Base-by-base conservation (phyloP, 2,329 filamentous ascomycete species). In the Orbilia javanica region DNA sequence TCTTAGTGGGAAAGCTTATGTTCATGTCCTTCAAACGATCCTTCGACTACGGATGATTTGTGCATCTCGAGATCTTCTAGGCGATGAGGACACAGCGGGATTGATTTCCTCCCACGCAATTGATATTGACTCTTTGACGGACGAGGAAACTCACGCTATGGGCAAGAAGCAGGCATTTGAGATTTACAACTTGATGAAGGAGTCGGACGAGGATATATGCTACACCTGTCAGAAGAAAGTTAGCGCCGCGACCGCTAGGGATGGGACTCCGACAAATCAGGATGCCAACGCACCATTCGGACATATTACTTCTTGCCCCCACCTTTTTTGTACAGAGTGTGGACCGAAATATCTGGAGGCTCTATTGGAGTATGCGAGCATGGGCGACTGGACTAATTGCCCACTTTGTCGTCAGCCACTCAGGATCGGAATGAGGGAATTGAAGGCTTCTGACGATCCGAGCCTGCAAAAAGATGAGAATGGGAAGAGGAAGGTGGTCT, bases 21-120 rank as follows among this genome's bases (percentile, higher is more conserved):
- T 96, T 55, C 93, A 97, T 81, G 96, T 99, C 55, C 85, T 99
- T 78, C 94, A 96, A 80, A 93, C 93, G 3, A 97, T 99, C 82
- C 88, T 96, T 80, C 91, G 95, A 31, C 88, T 99, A 18, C 92
- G 96, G 8, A 88, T 97, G 46, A 92, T 98, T 64, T 97, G 94
- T 82, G 96, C 94, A 0, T 96, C 96, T n/a, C 92, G 92, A 80
- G 95, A 98, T 77, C 88, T 99, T 6, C 87, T 99, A 1, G 93
- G 90, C 71, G 90, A 94, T 39, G 91, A 95, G 20, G 95, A 98
- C 81, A 80, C 77, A 11, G 81, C 80, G 7, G 81, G 81, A 8
- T 52, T 81, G 15, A 81, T 80, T 15, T 80, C 79, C 13, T 79
- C 80, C 6, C 73, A 81, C 80, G 93, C 96, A 1, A 97, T 99